Conservation (phyloP, 2,329 filamentous ascomycete genomes). For the Alternaria gaisen region DNA sequence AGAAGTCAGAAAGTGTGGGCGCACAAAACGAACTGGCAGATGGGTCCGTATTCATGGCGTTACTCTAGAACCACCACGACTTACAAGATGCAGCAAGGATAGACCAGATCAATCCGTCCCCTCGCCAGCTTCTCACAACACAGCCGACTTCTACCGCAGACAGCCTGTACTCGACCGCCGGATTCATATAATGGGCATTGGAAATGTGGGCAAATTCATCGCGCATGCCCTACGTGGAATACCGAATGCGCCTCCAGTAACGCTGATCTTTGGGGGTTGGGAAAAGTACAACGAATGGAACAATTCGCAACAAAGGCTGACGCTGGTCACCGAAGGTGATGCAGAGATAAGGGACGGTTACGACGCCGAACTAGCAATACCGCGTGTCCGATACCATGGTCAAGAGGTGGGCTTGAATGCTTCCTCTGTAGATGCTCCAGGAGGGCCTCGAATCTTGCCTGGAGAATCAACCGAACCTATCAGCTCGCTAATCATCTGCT, state of each 20-base stretch:
- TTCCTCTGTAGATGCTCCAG: constrained; percentile 15
- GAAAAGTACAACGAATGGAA: constrained; percentile 58
- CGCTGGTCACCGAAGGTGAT: constrained; percentile 56
- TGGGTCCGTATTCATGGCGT: constrained; percentile 14
- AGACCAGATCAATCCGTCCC: constrained; percentile 22
- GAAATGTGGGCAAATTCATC: constrained; percentile 82
- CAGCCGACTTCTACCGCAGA: constrained; percentile 46
- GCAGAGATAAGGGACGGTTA: constrained; percentile 53
- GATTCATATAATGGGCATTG: constrained; percentile 76
- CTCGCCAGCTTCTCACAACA: constrained; percentile 9
- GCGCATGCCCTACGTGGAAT: constrained; percentile 74
- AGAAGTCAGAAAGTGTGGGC: constrained; percentile 26
- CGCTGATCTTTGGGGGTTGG: constrained; percentile 75
- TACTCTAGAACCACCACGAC: background rate
- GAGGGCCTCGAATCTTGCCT: constrained; percentile 15
- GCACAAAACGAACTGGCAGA: constrained; percentile 25
- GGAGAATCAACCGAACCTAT: constrained; percentile 62
- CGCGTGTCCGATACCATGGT: constrained; percentile 50
- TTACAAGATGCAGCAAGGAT: constrained; percentile 25
- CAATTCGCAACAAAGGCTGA: constrained; percentile 54
- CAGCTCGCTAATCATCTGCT: constrained; percentile 77
- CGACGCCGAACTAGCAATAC: constrained; percentile 56
- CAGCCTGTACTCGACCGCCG: constrained; percentile 39
- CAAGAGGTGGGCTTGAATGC: constrained; percentile 38
- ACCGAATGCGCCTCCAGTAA: constrained; percentile 73